phyloP scores from a whole-genome alignment of 345 rosid genomes.

The Populus pruinosa region DNA sequence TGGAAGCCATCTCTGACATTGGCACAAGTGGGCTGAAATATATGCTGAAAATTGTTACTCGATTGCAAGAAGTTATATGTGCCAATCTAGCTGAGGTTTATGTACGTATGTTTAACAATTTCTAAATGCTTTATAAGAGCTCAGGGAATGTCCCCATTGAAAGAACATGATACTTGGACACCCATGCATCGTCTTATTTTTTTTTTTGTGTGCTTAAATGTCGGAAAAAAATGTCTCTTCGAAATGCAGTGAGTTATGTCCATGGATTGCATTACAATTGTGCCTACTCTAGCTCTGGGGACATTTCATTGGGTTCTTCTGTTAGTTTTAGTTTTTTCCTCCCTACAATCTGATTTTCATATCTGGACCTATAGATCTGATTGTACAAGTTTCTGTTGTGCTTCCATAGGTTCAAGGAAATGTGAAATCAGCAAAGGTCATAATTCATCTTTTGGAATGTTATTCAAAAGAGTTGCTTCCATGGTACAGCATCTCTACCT shows the following conservation, averaged over 20 bases:
- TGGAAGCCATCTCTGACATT: conserved; percentile 62
- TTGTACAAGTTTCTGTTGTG: conserved; percentile 5
- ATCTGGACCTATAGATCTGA: background rate
- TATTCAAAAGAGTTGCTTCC: conserved; percentile 63
- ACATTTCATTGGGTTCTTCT: background rate
- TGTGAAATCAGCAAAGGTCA: conserved; percentile 38
- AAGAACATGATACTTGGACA: conserved; percentile 8
- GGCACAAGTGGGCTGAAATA: conserved; percentile 50
- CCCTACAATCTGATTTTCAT: background rate
- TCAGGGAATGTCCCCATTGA: conserved; percentile 13
- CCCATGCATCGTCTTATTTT: background rate
- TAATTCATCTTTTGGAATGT: conserved; percentile 68
- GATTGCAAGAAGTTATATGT: conserved; percentile 57
- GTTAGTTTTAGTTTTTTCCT: background rate
- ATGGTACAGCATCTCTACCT: conserved; percentile 49
- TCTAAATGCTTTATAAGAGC: conserved; percentile 4
- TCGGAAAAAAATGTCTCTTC: background rate
- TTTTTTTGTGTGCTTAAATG: background rate
- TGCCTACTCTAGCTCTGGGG: background rate
- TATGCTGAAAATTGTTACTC: conserved; percentile 57
- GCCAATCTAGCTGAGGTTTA: conserved; percentile 52
- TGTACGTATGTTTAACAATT: conserved; percentile 46
- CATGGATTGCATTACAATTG: background rate
- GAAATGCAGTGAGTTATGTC: conserved; percentile 5
- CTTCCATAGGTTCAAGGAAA: conserved; percentile 58